A percentile compares a stretch with the other conserved stretches of the same genome.
Evolutionary conservation across 495 filamentous ascomycete genomes (phyloP).

Genomic region (Annulohypoxylon nitens): DNA sequence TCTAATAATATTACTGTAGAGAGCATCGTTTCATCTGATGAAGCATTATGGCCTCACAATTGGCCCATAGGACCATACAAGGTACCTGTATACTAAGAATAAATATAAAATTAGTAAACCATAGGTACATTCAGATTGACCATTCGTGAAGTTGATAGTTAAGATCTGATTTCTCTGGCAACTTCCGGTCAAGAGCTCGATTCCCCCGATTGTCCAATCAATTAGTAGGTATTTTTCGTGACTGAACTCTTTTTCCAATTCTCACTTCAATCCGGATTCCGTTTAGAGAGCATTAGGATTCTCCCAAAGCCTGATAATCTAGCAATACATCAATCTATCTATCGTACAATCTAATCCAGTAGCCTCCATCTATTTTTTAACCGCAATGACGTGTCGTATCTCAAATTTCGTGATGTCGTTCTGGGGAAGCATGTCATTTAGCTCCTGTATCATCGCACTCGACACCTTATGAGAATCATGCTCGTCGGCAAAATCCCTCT

Average conservation of each 20-base stretch:
- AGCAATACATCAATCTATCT: not conserved
- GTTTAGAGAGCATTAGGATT: not conserved
- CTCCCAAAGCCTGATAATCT: not conserved
- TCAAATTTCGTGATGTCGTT: not conserved
- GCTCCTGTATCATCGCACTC: not conserved
- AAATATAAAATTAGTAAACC: no score
- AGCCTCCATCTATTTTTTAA: not conserved
- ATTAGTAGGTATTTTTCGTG: not conserved
- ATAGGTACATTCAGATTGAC: no score
- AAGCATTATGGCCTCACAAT: not conserved
- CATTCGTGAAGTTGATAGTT: no score
- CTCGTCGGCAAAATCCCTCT: not conserved
- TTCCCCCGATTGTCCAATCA: not conserved
- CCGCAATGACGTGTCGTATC: not conserved
- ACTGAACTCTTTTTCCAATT: not conserved
- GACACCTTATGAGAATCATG: not conserved
- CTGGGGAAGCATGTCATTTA: not conserved
- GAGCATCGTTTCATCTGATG: not conserved
- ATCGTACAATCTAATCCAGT: not conserved
- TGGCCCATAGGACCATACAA: no score
- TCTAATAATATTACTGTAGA: not conserved
- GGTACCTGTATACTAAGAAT: no score
- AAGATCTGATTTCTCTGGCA: not conserved
- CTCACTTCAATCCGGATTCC: not conserved
- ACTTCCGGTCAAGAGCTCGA: not conserved